Evolutionary conservation across 2,329 filamentous ascomycete genomes (phyloP), one percentile per base, ranked within the genome.

Genomic region (Xylariaceae sp.): DNA sequence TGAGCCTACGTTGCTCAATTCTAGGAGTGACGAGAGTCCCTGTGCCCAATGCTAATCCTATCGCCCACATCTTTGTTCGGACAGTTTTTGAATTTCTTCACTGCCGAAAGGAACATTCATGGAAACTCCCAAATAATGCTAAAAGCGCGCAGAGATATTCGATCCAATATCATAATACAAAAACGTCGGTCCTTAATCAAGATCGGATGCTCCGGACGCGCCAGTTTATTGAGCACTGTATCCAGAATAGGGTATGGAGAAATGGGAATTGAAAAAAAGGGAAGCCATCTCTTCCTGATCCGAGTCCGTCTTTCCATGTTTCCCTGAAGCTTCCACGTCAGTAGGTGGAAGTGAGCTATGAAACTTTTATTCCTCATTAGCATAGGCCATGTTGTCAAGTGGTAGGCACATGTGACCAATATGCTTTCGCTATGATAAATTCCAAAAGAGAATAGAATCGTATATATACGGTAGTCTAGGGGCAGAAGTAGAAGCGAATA

Each of bases 71-170:
- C 16, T 9, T 40, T 10, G 33, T 18, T 33, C 10, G 15, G 29
- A 43, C 16, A 32, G 10, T 9, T 37, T 33, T 30, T 44, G 27
- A 30, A 30, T 30, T 32, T 35, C 35, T 21, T 56, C 52, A 46
- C 50, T 33, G 20, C 37, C 32, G 26, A 7, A 30, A 29, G 15
- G 23, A 47, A 40, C 32, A 42, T 26, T 24, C 6, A 39, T 32
- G 13, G 43, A 53, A 50, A 58, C 56, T 53, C 56, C 52, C 32
- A 36, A 41, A 48, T 15, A 30, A 59, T 59, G 56, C 53, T 29
- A 27, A 41, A 46, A n/a, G 32, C 23, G 37, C 16, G 2, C 4
- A 35, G 18, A 55, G 42, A 39, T 23, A 13, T 18, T 11, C 43
- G 36, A 40, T 41, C 23, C 15, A 33, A 24, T 44, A 52, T 37